Base-by-base conservation (phyloP, 805 yeast genomes). In the Candida germanica region DNA sequence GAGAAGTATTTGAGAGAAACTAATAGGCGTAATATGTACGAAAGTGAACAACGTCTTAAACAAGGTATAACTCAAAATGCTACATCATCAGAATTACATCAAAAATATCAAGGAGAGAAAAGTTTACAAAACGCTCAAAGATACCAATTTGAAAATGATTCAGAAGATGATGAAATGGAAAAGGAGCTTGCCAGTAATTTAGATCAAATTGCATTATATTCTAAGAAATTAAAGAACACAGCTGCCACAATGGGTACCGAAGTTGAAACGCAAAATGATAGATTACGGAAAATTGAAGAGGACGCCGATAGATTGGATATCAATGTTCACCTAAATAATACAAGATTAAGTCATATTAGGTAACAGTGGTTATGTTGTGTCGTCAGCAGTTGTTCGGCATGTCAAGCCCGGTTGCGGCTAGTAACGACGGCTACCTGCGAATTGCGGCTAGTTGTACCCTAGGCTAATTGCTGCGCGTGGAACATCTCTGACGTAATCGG, bases 131-230 rank as follows among this genome's bases (percentile, higher is more conserved):
- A 78, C 25, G 83, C 94, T 2, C 66, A 76, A 39, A 66, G 78
- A 46, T 88, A 83, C 60, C 86, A 85, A 50, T 85, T 87, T 49
- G 96, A 87, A 54, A 84, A 83, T 32, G 97, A 91, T 59, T 79
- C 80, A 33, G 97, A 91, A 56, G 98, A 93, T 59, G 95, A 88
- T 50, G 93, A 81, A 48, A 77, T 87, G 77, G 98, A 91, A 55
- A 76, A 82, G 44, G 96, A 89, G 59, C 77, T 88, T 48, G 89
- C 88, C 36, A 64, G 75, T 44, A 93, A 93, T 52, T 66, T 91
- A 58, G 89, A 85, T 50, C 87, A 83, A 56, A 83, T 93, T 32
- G 73, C 76, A 9, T 71, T 71, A 26, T 75, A 82, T 40, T 77
- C 95, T 21, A 71, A 72, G 36, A 78, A 88, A 42, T 73, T 91